Percentiles rank a stretch among this genome's conserved stretches.
Conservation (phyloP, 345 rosid genomes). For the Salix arbutifolia region DNA sequence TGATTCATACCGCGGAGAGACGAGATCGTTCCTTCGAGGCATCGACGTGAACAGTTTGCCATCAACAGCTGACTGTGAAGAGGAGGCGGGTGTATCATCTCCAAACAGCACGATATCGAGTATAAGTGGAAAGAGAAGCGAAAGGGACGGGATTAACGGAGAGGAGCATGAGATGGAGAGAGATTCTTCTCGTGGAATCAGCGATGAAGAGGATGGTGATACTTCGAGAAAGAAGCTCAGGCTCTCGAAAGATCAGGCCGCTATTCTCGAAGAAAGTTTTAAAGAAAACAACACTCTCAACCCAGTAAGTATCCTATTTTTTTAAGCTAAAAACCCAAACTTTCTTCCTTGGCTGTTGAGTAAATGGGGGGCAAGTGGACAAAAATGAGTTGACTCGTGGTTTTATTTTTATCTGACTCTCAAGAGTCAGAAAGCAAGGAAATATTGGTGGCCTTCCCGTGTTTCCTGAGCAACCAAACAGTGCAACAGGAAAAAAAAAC, state of each 20-base stretch:
- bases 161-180: constrained; percentile 63
- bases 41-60: constrained; percentile 92
- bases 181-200: constrained; percentile 64
- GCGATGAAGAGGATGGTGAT: constrained; percentile 93
- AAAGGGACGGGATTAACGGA: constrained; percentile 59
- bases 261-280: constrained; percentile 87
- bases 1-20: constrained; percentile 46
- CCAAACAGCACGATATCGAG: constrained; percentile 95
- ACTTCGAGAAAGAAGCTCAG: constrained; percentile 89
- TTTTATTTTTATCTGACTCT: neutral
- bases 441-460: neutral
- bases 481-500: neutral
- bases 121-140: constrained; percentile 84
- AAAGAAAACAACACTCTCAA: constrained; percentile 94
- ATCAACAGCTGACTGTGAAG: constrained; percentile 60
- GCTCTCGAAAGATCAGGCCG: constrained; percentile 89
- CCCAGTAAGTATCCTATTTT: constrained; percentile 51
- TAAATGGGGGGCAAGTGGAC: constrained; percentile 5
- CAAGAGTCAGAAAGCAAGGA: neutral
- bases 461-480: constrained; percentile 17
- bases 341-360: constrained; percentile 5
- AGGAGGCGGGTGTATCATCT: constrained; percentile 81
- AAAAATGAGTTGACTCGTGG: neutral
- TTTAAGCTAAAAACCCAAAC: neutral
- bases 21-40: constrained; percentile 56